Conservation (phyloP, 2,329 filamentous ascomycete species). For the Aspergillus sp. region DNA sequence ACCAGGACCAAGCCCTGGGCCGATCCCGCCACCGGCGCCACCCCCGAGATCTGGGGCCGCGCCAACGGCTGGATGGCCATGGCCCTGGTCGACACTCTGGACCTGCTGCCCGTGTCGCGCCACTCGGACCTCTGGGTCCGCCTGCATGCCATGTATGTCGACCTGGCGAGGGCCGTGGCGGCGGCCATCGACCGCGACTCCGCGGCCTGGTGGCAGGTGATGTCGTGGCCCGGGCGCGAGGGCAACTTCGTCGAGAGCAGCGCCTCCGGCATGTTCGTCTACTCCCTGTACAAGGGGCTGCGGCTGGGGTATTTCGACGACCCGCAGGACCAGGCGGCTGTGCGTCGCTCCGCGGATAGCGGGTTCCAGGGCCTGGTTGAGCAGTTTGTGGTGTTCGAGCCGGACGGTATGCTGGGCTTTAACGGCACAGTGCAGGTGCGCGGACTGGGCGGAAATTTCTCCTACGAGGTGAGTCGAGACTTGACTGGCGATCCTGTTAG, state of each 20-base stretch:
- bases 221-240: conserved; percentile 40
- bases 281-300: conserved; percentile 42
- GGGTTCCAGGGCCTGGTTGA: conserved; percentile 36
- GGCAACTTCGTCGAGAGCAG: conserved; percentile 55
- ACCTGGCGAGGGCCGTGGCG: conserved; percentile 36
- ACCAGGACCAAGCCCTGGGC: conserved; percentile 44
- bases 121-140: conserved; percentile 23
- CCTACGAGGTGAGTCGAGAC: conserved; percentile 43
- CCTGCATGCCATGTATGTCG: conserved; percentile 32
- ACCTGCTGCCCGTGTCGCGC: conserved; percentile 33
- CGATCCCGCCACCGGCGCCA: conserved; percentile 40
- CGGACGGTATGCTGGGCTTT: conserved; percentile 42
- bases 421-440: conserved; percentile 46
- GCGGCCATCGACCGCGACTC: conserved; percentile 31
- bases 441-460: conserved; percentile 41
- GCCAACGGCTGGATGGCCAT: conserved; percentile 48
- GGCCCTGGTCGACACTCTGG: conserved; percentile 43
- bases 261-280: conserved; percentile 50
- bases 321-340: no score
- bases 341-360: conserved; percentile 23
- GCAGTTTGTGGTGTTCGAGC: conserved; percentile 39
- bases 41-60: conserved; percentile 46
- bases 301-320: conserved; percentile 24
- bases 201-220: conserved; percentile 52
- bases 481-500: no score